These are phyloP conservation scores for Amaranthus hypochondriacus DNA, from an alignment of 148 eudicot species.

Conservation along the genomic window DNA sequence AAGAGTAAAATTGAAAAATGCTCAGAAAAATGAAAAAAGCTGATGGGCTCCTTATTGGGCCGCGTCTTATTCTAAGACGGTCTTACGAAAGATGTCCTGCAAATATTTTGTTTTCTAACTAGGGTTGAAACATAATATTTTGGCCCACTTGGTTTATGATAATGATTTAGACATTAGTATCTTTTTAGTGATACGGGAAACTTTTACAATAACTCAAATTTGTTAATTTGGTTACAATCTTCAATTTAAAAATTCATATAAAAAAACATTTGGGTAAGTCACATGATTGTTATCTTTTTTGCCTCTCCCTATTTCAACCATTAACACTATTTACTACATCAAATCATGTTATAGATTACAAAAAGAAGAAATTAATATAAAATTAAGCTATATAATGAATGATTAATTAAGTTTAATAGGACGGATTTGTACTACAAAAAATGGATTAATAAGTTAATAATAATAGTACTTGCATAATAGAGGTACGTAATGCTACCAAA, in stretches of 20 bases:
- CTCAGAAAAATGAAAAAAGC: too few relatives aligned
- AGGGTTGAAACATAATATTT: too few relatives aligned
- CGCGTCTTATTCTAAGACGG: too few relatives aligned
- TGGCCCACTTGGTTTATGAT: too few relatives aligned
- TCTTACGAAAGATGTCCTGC: too few relatives aligned
- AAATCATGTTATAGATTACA: constrained; percentile 11
- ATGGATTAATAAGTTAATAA: constrained; percentile 8
- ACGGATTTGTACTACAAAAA: constrained; percentile 24
- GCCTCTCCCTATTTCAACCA: not conserved
- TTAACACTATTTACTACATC: not conserved
- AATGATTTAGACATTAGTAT: too few relatives aligned
- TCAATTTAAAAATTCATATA: not conserved
- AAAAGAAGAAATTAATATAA: not conserved
- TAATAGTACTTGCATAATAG: constrained; percentile 1
- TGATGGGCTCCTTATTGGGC: too few relatives aligned
- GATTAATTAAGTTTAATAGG: constrained; percentile 18
- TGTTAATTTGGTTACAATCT: not conserved
- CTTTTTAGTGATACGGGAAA: not conserved
- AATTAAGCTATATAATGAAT: constrained; percentile 9
- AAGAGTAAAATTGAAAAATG: too few relatives aligned
- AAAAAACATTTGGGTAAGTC: not conserved
- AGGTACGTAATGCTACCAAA: constrained; percentile 18
- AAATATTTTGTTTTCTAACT: too few relatives aligned
- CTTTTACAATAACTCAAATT: not conserved
- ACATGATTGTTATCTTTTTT: constrained; percentile 13